Base-by-base conservation (phyloP, 169 alveolate genomes). In the Cryptosporidium sp. region DNA sequence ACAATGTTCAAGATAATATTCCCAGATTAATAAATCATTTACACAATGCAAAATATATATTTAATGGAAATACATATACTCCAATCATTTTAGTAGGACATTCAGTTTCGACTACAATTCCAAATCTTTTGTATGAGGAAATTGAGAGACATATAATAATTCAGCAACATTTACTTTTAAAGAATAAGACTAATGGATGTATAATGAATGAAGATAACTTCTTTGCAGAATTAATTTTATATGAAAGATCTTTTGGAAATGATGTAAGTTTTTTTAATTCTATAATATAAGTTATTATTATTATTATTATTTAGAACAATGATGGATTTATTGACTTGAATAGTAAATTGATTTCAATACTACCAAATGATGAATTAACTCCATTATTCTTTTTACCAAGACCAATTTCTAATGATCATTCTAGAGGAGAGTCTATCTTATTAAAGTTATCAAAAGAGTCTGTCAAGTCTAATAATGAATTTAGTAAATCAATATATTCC, bases 361-460 rank as follows among this genome's bases (percentile, higher is more conserved):
- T 80, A 62, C 52, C 87, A 62, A n/a, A 21, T 65, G 75, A 80
- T 6, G 87, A 62, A 12, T 62, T 62, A 7, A 80, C 69, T 44
- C 87, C 87, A n/a, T 44, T 80, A 51, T 80, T 42, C 67, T 80
- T 80, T 65, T 62, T 80, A 8, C 87, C 87, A 65, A 60, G 87
- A 60, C 87, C 72, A n/a, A 80, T 80, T 4, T 80, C 87, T 2
- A 80, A 44, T 80, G 51, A 37, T 9, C 35, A 61, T 65, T 39
- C 52, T 29, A 44, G 26, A 23, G 87, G 87, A 45, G 87, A 80
- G 39, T 80, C 87, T 0, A 37, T 80, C 29, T 29, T 80, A 31
- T 21, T 80, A 26, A 80, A 65, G 26, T 61, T 62, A 23, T 65
- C 87, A 3, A 62, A 60, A 42, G 86, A 58, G 35, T 26, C 39